A percentile compares a stretch with the other conserved stretches of the same genome.
Evolutionary conservation across 495 filamentous ascomycete genomes (phyloP).

Genomic region (Xylaria nigripes): DNA sequence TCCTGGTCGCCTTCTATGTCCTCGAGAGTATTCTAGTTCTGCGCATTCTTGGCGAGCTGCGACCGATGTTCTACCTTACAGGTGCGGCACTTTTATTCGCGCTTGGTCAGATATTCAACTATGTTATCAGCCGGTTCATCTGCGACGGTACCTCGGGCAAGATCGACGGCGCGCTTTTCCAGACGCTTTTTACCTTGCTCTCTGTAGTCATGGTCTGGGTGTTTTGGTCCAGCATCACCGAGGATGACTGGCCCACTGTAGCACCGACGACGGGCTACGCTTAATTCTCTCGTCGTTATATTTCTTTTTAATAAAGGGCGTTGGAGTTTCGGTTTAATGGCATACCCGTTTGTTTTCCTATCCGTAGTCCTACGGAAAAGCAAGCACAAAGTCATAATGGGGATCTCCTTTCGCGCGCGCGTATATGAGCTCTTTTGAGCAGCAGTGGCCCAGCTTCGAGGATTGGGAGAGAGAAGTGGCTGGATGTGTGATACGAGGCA

Average conservation of each 20-base stretch:
- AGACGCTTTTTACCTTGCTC: conserved; percentile 83
- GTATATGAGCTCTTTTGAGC: conserved; percentile 12
- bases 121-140: conserved; percentile 83
- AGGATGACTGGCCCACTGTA: conserved; percentile 87
- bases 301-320: conserved; percentile 14
- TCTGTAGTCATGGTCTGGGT: conserved; percentile 77
- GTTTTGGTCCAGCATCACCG: conserved; percentile 98
- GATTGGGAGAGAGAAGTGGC: conserved; percentile 4
- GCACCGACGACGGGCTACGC: conserved; percentile 20
- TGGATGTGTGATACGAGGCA: conserved; percentile 18
- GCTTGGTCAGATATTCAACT: conserved; percentile 90
- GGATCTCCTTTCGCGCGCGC: conserved; percentile 16
- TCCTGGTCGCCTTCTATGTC: conserved; percentile 72
- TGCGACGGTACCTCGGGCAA: conserved; percentile 72
- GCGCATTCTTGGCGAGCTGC: conserved; percentile 70
- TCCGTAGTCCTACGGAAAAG: conserved; percentile 15
- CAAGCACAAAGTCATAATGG: conserved; percentile 2
- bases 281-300: conserved; percentile 18
- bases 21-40: conserved; percentile 78
- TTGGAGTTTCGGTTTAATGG: conserved; percentile 23
- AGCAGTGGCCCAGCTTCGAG: background rate
- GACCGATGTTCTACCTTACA: conserved; percentile 79
- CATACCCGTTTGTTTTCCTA: conserved; percentile 29
- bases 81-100: conserved; percentile 74
- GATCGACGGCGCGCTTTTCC: conserved; percentile 89